Conservation (phyloP, 139 green algal species). For the Chlamydomonas schloesseri region DNA sequence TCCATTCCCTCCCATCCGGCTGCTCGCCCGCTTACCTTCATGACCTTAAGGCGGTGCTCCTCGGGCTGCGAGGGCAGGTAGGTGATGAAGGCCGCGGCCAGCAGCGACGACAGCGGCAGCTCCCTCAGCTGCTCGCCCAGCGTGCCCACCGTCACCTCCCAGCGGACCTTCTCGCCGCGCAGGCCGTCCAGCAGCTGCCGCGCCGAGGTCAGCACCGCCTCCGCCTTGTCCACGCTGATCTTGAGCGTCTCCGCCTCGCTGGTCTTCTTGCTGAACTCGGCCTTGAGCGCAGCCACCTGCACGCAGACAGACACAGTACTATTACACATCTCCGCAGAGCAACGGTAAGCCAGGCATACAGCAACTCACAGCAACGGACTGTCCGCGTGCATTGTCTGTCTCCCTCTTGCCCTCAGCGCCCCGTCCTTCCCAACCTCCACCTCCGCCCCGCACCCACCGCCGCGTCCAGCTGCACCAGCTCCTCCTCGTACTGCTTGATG, state of each 20-base stretch:
- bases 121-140: conserved; percentile 61
- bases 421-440: background rate
- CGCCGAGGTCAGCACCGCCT: conserved; percentile 75
- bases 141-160: conserved; percentile 54
- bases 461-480: conserved; percentile 76
- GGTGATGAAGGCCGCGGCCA: conserved; percentile 75
- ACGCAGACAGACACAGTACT: no score
- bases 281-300: conserved; percentile 74
- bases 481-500: conserved; percentile 77
- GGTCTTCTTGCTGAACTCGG: conserved; percentile 79
- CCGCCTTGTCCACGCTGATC: conserved; percentile 72
- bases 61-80: conserved; percentile 75
- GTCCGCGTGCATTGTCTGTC: no score
- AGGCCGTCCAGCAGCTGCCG: conserved; percentile 81
- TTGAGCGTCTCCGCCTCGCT: conserved; percentile 78
- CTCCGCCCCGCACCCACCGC: conserved; percentile 43
- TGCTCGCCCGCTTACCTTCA: conserved; percentile 47
- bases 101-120: conserved; percentile 65
- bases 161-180: conserved; percentile 79
- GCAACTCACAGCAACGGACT: no score
- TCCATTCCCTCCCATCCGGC: no score
- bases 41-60: conserved; percentile 51
- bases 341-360: no score
- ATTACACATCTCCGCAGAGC: no score
- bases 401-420: no score